Base-by-base conservation (phyloP, 495 filamentous ascomycete genomes). In the Aspergillus sclerotioniger region DNA sequence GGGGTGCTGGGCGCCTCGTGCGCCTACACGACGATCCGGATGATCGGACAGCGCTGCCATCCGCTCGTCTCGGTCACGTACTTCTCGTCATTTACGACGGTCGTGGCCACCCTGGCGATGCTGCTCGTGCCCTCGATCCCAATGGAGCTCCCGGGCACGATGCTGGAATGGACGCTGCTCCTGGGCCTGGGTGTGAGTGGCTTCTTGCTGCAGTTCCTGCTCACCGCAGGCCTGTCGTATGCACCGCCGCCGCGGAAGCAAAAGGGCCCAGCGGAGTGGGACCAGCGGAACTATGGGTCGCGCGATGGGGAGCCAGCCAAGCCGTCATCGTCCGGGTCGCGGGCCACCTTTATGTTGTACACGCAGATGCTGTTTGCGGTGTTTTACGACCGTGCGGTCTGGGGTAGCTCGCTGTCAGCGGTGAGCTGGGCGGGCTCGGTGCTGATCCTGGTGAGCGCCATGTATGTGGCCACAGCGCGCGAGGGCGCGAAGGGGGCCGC, bases 321-420 rank as follows among this genome's bases (percentile, higher is more conserved):
- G 73, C 29, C 46, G 33, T 44, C 61, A 5, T 58, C 59, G 47
- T 64, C 65, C 54, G 84, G 84, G 7, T 85, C 86, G 19, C 80
- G 89, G 20, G 92, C 92, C 3, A 95, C 89, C 6, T 90, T 88
- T 19, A 96, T 96, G 90, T 77, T 90, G 4, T 98, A 96, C 67
- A 90, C 86, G 45, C 89, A 95, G 69, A 93, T 98, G 89, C 68
- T 98, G 35, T 96, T 96, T 68, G 92, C 93, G 10, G 75, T 96
- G 15, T 82, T 82, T 13, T 92, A 91, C 65, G 93, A 98, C 67
- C 84, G 85, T 56, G 73, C 88, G 49, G 74, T 97, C 12, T 97
- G 88, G 78, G 87, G 88, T 1, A 83, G 80, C 21, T 83, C 78
- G 13, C 87, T 94, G 49, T 83, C 83, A 16, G 64, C 77, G 32